These are phyloP conservation scores for Aspergillus udagawae DNA, from an alignment of 2,329 filamentous ascomycete genomes.

Conservation along the genomic window DNA sequence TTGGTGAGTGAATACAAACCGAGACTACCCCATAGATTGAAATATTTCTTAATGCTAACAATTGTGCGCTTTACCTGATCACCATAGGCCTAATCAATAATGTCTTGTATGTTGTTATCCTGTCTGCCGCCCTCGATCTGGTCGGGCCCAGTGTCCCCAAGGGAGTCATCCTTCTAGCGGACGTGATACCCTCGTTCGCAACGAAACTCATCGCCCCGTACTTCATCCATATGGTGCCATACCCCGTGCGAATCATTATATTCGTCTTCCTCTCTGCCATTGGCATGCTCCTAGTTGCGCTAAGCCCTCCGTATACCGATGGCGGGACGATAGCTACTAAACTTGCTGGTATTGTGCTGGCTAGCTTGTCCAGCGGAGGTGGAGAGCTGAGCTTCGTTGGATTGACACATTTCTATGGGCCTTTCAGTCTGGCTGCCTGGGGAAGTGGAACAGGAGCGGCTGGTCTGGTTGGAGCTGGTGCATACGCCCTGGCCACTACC, in stretches of 20 bases:
- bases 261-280: slow-evolving; percentile 72
- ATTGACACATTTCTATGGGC: slow-evolving; percentile 89
- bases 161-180: slow-evolving; percentile 85
- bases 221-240: slow-evolving; percentile 85
- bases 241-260: slow-evolving; percentile 66
- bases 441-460: slow-evolving; percentile 88
- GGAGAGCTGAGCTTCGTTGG: slow-evolving; percentile 90
- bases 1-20: slow-evolving; percentile 57
- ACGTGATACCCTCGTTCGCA: slow-evolving; percentile 84
- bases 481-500: slow-evolving; percentile 83
- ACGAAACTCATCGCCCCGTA: slow-evolving; percentile 88
- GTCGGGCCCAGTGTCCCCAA: slow-evolving; percentile 85
- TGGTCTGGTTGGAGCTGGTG: slow-evolving; percentile 77
- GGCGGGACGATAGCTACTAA: slow-evolving; percentile 65
- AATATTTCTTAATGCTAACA: slow-evolving; percentile 1
- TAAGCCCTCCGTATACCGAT: slow-evolving; percentile 61
- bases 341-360: slow-evolving; percentile 76
- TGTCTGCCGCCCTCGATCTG: slow-evolving; percentile 91
- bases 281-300: slow-evolving; percentile 85
- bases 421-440: slow-evolving; percentile 83
- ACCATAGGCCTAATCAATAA: slow-evolving; percentile 85
- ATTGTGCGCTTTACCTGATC: background rate
- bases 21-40: background rate
- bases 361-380: slow-evolving; percentile 77
- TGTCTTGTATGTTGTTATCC: slow-evolving; percentile 94